Base-by-base conservation (phyloP, 2,329 filamentous ascomycete genomes). In the Verticillium longisporum region DNA sequence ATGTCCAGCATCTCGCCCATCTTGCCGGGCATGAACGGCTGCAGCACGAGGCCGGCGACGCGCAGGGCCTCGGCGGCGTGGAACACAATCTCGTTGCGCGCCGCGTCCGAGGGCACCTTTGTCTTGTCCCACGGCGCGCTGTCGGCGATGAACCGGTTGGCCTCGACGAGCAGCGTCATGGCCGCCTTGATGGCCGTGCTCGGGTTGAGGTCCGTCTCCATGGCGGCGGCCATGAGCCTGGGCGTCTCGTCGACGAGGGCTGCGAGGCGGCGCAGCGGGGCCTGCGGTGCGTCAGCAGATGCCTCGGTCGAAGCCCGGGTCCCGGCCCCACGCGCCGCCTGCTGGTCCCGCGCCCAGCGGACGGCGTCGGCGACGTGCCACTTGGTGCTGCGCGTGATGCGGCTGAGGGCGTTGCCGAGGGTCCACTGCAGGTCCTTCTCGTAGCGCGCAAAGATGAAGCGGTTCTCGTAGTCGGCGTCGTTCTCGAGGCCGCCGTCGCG, bases 21-120 rank as follows among this genome's bases (percentile, higher is more conserved):
- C 73, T 96, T 96, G 50, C 78, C 80, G 0, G 95, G 95, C 83
- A 99, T 96, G 70, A 93, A 91, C 1, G 95, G 92, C 73, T 97
- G 93, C 55, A 99, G 78, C 56, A 98, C 78, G 67, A 99, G 97
- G 14, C 88, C 91, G 0, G 82, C 79, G 31, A 97, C 85, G 41
- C 95, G 88, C 56, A 97, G 72, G 4, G 89, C 84, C 75, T 99
- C 95, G 9, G 88, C 84, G 54, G 82, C 80, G 54, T 89, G 80
- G 72, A 85, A 97, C 33, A 99, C 80, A 41, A 83, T 81, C 66
- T 80, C 78, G 65, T 88, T 77, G 1, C 71, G 74, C 37, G 74
- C 74, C 2, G 71, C 68, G 0, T 68, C 65, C 6, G 73, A 70
- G 2, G 69, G 66, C 1, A 72, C 66, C 50, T 77, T 82, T 33